A percentile compares a stretch with the other conserved stretches of the same genome.
Conservation (phyloP, 2,329 filamentous ascomycete genomes). For the Ophidiomyces ophidiicola region DNA sequence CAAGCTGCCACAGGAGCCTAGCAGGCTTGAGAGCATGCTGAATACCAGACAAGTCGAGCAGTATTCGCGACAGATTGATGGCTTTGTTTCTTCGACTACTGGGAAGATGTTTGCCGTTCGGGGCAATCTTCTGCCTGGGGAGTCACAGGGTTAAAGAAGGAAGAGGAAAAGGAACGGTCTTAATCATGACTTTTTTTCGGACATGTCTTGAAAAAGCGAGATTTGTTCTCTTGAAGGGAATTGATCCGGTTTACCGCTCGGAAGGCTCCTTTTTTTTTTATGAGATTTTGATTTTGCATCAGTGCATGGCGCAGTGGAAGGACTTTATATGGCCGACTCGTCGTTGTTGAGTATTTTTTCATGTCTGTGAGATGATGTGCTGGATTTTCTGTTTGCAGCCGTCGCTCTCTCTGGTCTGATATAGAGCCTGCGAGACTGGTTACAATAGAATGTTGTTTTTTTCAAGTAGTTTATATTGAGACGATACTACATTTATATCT, state of each 20-base stretch:
- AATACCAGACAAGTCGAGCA: constrained; percentile 95
- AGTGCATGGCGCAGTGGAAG: constrained; percentile 15
- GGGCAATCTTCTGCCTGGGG: constrained; percentile 51
- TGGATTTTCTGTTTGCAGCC: constrained; percentile 4
- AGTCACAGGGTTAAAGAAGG: constrained; percentile 28
- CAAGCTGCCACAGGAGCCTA: constrained; percentile 93
- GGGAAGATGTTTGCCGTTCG: constrained; percentile 98
- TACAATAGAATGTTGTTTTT: constrained; percentile 7
- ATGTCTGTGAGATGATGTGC: constrained; percentile 11
- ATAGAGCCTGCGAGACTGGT: background rate
- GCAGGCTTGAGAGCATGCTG: constrained; percentile 81
- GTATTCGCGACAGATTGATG: constrained; percentile 93
- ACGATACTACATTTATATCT: no score
- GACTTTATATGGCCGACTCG: constrained; percentile 7
- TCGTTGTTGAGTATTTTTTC: constrained; percentile 3
- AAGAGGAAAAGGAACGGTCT: no score
- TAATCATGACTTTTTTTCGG: constrained; percentile 6
- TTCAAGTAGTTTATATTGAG: constrained; percentile 7
- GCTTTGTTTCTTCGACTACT: constrained; percentile 80
- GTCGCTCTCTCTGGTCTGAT: constrained; percentile 3
- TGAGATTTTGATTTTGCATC: constrained; percentile 10
- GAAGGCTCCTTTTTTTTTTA: constrained; percentile 8
- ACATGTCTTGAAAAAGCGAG: constrained; percentile 3
- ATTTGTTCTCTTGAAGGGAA: constrained; percentile 6
- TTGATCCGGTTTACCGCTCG: constrained; percentile 3